Evolutionary conservation across 208 protist genomes (phyloP), one percentile per base, ranked within the genome.

Genomic region (Wallacemonas collosoma): DNA sequence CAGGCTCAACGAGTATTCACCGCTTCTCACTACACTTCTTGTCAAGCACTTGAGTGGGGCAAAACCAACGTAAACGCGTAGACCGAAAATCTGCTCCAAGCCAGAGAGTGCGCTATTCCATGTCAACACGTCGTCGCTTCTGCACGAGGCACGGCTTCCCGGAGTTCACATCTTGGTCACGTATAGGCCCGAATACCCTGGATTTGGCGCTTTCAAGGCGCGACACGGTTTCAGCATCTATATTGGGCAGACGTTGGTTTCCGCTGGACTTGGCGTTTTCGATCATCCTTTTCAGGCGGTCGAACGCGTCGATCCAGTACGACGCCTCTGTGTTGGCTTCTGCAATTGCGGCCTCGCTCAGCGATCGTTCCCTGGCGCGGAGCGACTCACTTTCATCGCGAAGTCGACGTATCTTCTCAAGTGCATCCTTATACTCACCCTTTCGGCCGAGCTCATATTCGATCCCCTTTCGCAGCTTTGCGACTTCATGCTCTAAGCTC

Each of bases 251-350:
- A 3, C 17, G 15, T 7, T 61, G 53, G 12, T 43, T 14, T 54
- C 2, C 36, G 7, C 63, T 58, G 55, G 3, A 39, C 14, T 68
- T 77, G 4, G 36, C 57, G 39, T 12, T 50, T 50, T 91, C 83
- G n/a, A 92, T 64, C 76, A 91, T 88, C 0, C 40, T 43, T 57
- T 91, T 93, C 8, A 96, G 80, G 55, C 86, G 81, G 9, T 96
- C 88, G 76, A 93, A 96, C 50, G 83, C 86, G 40, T 68, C 62
- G 36, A 91, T 73, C 89, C 91, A 96, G 71, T 96, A 96, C 5
- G 79, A 80, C 11, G 77, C 69, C 58, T 96, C 89, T 2, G 76
- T 60, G 58, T 94, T 96, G 3, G 87, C 91, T 45, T 80, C 80
- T 15, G 76, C 57, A 40, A 96, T 93, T 2, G 91, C 89, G 14